These are phyloP conservation scores for Aspergillus sp. DNA, from an alignment of 2,329 filamentous ascomycete species.

Conservation along the genomic window DNA sequence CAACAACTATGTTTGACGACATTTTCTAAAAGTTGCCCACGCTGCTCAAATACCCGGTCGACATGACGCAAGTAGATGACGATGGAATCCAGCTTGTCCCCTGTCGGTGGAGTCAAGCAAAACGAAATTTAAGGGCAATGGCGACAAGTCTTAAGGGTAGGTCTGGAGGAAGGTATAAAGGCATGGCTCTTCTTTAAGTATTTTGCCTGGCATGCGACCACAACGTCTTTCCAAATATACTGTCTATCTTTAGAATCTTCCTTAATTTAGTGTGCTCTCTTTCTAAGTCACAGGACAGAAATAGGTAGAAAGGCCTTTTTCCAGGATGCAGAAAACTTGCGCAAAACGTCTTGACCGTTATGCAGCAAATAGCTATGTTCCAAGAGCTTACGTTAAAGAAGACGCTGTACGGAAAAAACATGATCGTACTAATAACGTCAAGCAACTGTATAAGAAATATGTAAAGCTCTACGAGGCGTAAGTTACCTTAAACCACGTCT, in stretches of 20 bases:
- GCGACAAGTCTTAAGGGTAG: neutral
- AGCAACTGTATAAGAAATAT: neutral
- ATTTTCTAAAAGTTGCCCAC: neutral
- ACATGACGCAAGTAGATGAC: neutral
- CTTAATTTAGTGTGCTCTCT: neutral
- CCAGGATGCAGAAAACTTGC: neutral
- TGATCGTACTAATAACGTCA: neutral
- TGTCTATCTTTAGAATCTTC: neutral
- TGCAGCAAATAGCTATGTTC: slow-evolving; percentile 1
- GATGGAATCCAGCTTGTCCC: slow-evolving; percentile 1
- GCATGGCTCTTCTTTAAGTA: neutral
- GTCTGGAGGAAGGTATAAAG: neutral
- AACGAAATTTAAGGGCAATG: slow-evolving; percentile 3
- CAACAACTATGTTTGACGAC: slow-evolving; percentile 1
- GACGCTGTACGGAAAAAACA: neutral
- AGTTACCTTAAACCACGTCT: neutral
- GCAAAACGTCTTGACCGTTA: neutral
- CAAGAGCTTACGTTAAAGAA: neutral
- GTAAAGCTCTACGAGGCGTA: neutral
- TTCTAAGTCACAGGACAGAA: neutral
- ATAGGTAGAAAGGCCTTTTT: neutral
- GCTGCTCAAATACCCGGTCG: neutral
- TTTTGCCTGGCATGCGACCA: neutral
- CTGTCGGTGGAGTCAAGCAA: neutral
- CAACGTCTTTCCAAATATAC: neutral